phyloP scores from a whole-genome alignment of 148 eudicot species.

The Diospyros kaki region DNA sequence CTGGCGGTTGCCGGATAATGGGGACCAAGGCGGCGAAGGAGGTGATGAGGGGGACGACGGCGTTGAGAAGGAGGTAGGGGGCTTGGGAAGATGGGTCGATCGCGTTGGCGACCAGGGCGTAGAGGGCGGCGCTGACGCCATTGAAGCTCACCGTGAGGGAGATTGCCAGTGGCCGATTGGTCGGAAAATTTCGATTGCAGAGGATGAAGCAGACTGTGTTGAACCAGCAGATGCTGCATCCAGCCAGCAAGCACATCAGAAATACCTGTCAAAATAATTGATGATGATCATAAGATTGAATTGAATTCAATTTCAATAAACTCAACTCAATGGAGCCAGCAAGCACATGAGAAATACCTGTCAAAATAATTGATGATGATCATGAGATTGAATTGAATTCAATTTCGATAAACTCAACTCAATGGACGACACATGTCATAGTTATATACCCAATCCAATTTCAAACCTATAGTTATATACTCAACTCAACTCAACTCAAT shows the following conservation, averaged over 20 bases:
- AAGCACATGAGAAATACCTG: conserved; percentile 82
- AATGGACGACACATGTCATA: background rate
- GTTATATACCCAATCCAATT: too few species aligned
- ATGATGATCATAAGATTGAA: too few species aligned
- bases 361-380: too few species aligned
- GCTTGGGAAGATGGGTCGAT: conserved; percentile 47
- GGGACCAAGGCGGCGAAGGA: conserved; percentile 57
- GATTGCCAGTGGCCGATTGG: conserved; percentile 65
- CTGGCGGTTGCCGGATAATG: conserved; percentile 56
- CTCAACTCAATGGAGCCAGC: too few species aligned
- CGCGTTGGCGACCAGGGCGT: conserved; percentile 64
- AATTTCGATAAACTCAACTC: too few species aligned
- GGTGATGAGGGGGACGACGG: conserved; percentile 52
- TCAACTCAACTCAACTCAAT: too few species aligned
- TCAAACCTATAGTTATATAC: too few species aligned
- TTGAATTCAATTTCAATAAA: too few species aligned
- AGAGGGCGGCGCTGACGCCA: conserved; percentile 85
- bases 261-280: conserved; percentile 47
- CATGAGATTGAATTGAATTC: too few species aligned
- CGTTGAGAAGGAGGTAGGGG: conserved; percentile 69
- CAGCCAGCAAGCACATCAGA: conserved; percentile 64
- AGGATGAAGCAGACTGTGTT: conserved; percentile 85
- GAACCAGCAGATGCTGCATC: conserved; percentile 95
- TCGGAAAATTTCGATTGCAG: conserved; percentile 66
- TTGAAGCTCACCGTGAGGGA: conserved; percentile 78